A percentile compares a stretch with the other conserved stretches of the same genome.
These are phyloP conservation scores for Arthrobotrys entomopaga DNA, from an alignment of 2,329 filamentous ascomycete species.

Conservation along the genomic window DNA sequence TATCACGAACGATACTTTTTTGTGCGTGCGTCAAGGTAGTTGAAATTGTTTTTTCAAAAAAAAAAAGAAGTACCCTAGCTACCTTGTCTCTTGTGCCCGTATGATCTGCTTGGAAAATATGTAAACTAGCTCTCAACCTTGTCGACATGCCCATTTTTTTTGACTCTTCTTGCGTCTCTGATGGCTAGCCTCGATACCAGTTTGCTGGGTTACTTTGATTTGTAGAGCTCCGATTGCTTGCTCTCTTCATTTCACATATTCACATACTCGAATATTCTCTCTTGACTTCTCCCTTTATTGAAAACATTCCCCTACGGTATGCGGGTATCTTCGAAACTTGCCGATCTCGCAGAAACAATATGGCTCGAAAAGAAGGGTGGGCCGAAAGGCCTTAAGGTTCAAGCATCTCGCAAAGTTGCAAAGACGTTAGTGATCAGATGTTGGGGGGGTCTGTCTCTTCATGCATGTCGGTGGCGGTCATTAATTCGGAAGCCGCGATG, in stretches of 20 bases:
- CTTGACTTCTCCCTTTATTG: not conserved
- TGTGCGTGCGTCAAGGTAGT: slow-evolving; percentile 2
- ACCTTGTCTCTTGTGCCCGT: slow-evolving; percentile 11
- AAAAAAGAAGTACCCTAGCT: slow-evolving; percentile 4
- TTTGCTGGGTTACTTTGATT: too few relatives aligned
- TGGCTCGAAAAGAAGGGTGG: slow-evolving; percentile 14
- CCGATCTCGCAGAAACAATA: slow-evolving; percentile 38
- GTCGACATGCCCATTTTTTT: slow-evolving; percentile 26
- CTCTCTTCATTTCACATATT: slow-evolving; percentile 9
- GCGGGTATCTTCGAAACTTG: slow-evolving; percentile 25
- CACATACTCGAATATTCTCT: not conserved
- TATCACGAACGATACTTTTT: not conserved
- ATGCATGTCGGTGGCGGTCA: slow-evolving; percentile 53
- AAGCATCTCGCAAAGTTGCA: slow-evolving; percentile 3
- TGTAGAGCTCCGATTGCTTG: not conserved
- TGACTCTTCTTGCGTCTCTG: not conserved
- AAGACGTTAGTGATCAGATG: slow-evolving; percentile 42
- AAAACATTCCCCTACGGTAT: not conserved
- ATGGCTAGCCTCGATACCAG: too few relatives aligned
- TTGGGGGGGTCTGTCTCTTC: slow-evolving; percentile 26
- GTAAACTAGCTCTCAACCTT: slow-evolving; percentile 27
- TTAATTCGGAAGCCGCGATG: slow-evolving; percentile 55
- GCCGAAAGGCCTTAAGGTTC: slow-evolving; percentile 24
- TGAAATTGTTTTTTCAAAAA: too few relatives aligned
- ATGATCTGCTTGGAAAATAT: slow-evolving; percentile 44